Conservation (phyloP, 495 filamentous ascomycete genomes). For the Haplographium delicatum region DNA sequence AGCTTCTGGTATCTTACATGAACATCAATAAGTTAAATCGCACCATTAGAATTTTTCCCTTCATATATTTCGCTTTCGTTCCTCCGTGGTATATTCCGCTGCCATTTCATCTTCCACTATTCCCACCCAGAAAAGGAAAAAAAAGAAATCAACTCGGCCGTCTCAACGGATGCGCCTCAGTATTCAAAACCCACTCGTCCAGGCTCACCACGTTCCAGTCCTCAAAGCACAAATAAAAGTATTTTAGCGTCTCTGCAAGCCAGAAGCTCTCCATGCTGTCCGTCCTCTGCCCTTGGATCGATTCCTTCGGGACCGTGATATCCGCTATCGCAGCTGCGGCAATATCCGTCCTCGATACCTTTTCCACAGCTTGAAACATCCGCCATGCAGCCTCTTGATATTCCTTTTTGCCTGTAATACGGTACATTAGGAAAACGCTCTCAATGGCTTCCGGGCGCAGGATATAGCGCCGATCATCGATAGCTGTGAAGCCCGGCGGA, state of each 20-base stretch:
- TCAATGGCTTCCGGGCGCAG: conserved; percentile 64
- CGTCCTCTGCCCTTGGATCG: conserved; percentile 9
- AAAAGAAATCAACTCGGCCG: too few relatives aligned
- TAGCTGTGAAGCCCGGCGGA: conserved; percentile 52
- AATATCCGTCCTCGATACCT: conserved; percentile 38
- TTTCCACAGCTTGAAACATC: conserved; percentile 49
- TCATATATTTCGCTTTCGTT: too few relatives aligned
- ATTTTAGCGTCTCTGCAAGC: conserved; percentile 74
- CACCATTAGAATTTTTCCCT: too few relatives aligned
- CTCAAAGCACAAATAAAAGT: conserved; percentile 72
- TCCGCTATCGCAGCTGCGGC: conserved; percentile 39
- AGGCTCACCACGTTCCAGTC: conserved; percentile 67
- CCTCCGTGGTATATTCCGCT: too few relatives aligned
- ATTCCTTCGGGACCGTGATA: conserved; percentile 35
- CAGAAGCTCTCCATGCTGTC: conserved; percentile 57
- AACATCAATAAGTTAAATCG: too few relatives aligned
- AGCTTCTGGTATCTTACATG: too few relatives aligned
- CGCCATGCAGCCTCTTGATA: conserved; percentile 57
- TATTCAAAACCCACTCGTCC: conserved; percentile 80
- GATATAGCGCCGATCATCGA: conserved; percentile 59
- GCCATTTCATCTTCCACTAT: too few relatives aligned
- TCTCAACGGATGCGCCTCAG: conserved; percentile 53
- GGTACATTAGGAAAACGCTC: conserved; percentile 56
- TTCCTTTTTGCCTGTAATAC: conserved; percentile 48
- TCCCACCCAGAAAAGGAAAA: too few relatives aligned